Evolutionary conservation across 2,329 filamentous ascomycete species (phyloP), one percentile per base, ranked within the genome.

Genomic region (Nannizziopsis arthrosporioides): DNA sequence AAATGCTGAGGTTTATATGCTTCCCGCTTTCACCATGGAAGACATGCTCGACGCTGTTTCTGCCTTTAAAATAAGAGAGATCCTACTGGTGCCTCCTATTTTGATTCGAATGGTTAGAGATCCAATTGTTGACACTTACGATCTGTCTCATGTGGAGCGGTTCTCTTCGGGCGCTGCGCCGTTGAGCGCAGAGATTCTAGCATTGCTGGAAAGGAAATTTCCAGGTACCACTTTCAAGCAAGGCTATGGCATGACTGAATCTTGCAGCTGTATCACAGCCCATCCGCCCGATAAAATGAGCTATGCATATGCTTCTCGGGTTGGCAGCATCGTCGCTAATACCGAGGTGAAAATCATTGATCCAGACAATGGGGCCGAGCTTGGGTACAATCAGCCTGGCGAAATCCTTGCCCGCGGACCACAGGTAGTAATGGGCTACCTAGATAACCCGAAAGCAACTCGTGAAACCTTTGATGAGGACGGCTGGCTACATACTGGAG

Each of bases 401-500:
- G 84, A 88, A 64, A 68, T 88, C 10, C 81, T 77, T 68, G 63
- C 82, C 55, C 76, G 74, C 38, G 78, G 78, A 0, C 78, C 78
- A 1, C 82, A 82, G 51, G 65, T 82, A 18, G 81, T 81, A 65
- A 68, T 73, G 56, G 79, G 77, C 17, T 82, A 79, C 54, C 68
- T 74, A 54, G 76, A 79, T 59, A 82, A 82, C 56, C 68, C 72
- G 0, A 67, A 72, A 44, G 76, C 72, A 2, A 81, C 78, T 2
- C 68, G 64, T 12, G 71, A 76, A 36, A 76, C 75, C 14, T 63
- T 81, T 35, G 76, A 74, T 0, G 53, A 57, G 1, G 86, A 93
- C 54, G 86, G 86, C 1, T 95, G 81, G 71, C 94, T 94, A 73
- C 89, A 82, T 65, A 94, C 89, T 0, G 89, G 89, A 1, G 89